Conservation (phyloP, 495 filamentous ascomycete species). For the Terfezia claveryi region DNA sequence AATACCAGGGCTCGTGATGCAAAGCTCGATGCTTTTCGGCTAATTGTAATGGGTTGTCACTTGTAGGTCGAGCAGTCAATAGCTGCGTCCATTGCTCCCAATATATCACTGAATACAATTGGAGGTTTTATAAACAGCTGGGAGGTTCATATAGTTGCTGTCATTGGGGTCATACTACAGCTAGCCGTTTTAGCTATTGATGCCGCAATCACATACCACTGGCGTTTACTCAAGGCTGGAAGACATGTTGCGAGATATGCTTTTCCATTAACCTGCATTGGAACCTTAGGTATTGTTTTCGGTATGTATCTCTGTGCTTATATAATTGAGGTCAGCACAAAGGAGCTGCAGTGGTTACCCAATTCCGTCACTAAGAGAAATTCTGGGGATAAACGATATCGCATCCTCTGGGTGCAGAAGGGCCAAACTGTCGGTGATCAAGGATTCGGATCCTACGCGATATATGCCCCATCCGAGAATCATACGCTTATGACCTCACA, state of each 20-base stretch:
- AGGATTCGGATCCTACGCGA: slow-evolving; percentile 3
- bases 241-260: not conserved
- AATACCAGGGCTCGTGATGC: no score
- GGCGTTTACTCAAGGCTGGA: not conserved
- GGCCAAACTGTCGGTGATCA: slow-evolving; percentile 5
- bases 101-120: slow-evolving; percentile 5
- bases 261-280: slow-evolving; percentile 5
- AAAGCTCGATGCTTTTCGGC: not conserved
- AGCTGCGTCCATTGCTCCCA: not conserved
- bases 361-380: not conserved
- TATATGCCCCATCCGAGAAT: not conserved
- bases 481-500: slow-evolving; percentile 6
- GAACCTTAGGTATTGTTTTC: slow-evolving; percentile 1
- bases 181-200: slow-evolving; percentile 1
- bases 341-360: slow-evolving; percentile 1
- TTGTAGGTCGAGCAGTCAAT: not conserved
- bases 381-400: not conserved
- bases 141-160: slow-evolving; percentile 1
- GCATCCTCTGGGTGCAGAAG: slow-evolving; percentile 8
- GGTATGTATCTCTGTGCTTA: slow-evolving; percentile 8
- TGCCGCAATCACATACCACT: slow-evolving; percentile 2
- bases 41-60: not conserved
- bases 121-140: not conserved
- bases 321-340: slow-evolving; percentile 6
- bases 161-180: slow-evolving; percentile 4